phyloP scores from a whole-genome alignment of 805 yeast genomes.

The Saccharomycopsis sp. region DNA sequence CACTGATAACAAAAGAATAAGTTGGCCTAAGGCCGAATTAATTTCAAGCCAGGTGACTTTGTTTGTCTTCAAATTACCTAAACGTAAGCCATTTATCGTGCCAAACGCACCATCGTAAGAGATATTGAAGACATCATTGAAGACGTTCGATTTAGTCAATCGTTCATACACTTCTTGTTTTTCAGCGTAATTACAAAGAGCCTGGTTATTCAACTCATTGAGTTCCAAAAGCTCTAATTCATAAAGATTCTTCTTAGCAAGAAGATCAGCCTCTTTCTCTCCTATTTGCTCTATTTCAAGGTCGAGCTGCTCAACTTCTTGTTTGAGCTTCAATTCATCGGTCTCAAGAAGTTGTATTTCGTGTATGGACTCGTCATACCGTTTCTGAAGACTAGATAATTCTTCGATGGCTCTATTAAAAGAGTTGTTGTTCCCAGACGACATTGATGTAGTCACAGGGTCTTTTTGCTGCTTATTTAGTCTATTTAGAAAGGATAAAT shows the following conservation, averaged over 20 bases:
- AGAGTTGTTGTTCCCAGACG: slow-evolving; percentile 15
- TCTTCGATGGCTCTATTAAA: slow-evolving; percentile 25
- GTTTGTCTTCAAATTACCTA: slow-evolving; percentile 59
- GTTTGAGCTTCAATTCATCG: slow-evolving; percentile 38
- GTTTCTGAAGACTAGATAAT: slow-evolving; percentile 27
- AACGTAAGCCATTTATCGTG: slow-evolving; percentile 74
- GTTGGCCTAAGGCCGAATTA: slow-evolving; percentile 86
- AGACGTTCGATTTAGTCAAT: slow-evolving; percentile 71
- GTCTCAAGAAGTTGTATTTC: slow-evolving; percentile 39
- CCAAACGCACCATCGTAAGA: slow-evolving; percentile 83
- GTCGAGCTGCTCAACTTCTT: slow-evolving; percentile 39
- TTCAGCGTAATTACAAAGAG: slow-evolving; percentile 55
- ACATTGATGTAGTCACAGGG: slow-evolving; percentile 19
- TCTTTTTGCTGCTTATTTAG: slow-evolving; percentile 52
- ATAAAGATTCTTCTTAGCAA: slow-evolving; percentile 45
- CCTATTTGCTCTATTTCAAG: slow-evolving; percentile 41
- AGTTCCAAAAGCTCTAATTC: slow-evolving; percentile 48
- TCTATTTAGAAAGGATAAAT: slow-evolving; percentile 64
- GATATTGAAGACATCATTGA: slow-evolving; percentile 74
- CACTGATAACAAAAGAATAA: slow-evolving; percentile 62
- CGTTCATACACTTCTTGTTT: slow-evolving; percentile 62
- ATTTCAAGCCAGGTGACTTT: slow-evolving; percentile 85
- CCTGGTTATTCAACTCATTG: slow-evolving; percentile 50
- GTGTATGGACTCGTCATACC: slow-evolving; percentile 38
- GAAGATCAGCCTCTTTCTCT: slow-evolving; percentile 40